phyloP scores from a whole-genome alignment of 2,329 filamentous ascomycete species.

The Neonectria ditissima region DNA sequence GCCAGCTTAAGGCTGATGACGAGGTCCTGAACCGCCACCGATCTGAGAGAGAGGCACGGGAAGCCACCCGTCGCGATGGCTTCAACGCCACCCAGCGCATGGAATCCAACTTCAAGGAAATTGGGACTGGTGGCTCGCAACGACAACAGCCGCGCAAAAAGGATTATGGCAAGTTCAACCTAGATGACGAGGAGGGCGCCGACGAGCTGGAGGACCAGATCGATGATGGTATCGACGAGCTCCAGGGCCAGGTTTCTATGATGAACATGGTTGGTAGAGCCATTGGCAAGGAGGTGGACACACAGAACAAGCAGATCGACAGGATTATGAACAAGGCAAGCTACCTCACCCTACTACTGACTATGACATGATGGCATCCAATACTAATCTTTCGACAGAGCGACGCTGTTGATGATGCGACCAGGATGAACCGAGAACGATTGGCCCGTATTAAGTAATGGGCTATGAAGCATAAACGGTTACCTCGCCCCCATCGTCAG shows the following conservation, averaged over 20 bases:
- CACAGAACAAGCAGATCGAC: slow-evolving; percentile 81
- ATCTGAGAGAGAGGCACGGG: slow-evolving; percentile 73
- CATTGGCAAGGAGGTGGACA: slow-evolving; percentile 79
- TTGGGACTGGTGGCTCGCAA: slow-evolving; percentile 46
- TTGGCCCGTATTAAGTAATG: slow-evolving; percentile 69
- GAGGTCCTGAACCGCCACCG: slow-evolving; percentile 77
- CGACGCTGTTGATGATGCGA: slow-evolving; percentile 84
- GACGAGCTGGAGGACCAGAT: slow-evolving; percentile 64
- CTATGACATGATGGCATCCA: not conserved
- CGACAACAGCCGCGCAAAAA: slow-evolving; percentile 53
- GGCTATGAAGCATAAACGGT: not conserved
- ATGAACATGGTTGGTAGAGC: slow-evolving; percentile 80
- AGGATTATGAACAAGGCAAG: slow-evolving; percentile 82
- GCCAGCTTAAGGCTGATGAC: slow-evolving; percentile 73
- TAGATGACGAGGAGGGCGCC: slow-evolving; percentile 75
- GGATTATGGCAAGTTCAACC: slow-evolving; percentile 74
- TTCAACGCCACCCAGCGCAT: slow-evolving; percentile 65
- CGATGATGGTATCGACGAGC: slow-evolving; percentile 71
- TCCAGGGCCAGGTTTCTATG: slow-evolving; percentile 76
- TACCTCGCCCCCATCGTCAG: not conserved
- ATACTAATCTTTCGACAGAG: slow-evolving; percentile 66
- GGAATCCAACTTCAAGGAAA: slow-evolving; percentile 61
- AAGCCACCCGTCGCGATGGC: slow-evolving; percentile 67
- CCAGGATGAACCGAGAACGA: slow-evolving; percentile 80
- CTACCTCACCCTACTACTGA: not conserved